Evolutionary conservation across 2,329 filamentous ascomycete species (phyloP).

Genomic region (Scedosporium minutisporum): DNA sequence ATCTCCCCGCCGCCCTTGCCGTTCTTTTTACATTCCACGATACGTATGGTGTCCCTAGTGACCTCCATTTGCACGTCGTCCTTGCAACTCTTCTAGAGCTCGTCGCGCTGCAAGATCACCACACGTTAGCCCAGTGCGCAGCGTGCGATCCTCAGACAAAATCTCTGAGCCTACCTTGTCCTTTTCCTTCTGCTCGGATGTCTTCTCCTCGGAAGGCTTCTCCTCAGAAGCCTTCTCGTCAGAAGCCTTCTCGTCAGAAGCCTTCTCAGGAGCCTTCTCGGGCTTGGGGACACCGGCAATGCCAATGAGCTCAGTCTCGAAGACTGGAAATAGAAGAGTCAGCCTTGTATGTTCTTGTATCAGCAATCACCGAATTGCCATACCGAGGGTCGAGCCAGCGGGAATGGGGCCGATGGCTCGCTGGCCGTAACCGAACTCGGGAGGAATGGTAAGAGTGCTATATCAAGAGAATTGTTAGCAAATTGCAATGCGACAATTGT

Average conservation of each 20-base stretch:
- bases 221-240: conserved; percentile 16
- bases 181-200: conserved; percentile 10
- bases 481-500: not conserved
- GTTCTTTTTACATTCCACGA: no score
- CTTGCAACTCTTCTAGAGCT: conserved; percentile 9
- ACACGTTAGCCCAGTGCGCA: no score
- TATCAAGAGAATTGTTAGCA: conserved; percentile 13
- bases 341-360: not conserved
- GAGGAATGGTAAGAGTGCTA: conserved; percentile 79
- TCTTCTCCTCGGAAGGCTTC: conserved; percentile 13
- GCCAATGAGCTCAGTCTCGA: conserved; percentile 81
- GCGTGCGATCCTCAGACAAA: no score
- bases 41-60: not conserved
- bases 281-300: conserved; percentile 63
- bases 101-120: conserved; percentile 5
- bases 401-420: conserved; percentile 74
- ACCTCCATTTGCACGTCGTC: not conserved
- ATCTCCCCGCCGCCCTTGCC: no score
- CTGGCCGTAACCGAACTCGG: conserved; percentile 73
- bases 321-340: conserved; percentile 47
- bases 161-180: not conserved
- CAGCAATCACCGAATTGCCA: conserved; percentile 13
- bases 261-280: conserved; percentile 29
- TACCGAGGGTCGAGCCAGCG: conserved; percentile 65
- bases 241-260: conserved; percentile 21